phyloP scores from a whole-genome alignment of 1,284 basidiomycete genomes.

The Anthracocystis panici-leucophaei region DNA sequence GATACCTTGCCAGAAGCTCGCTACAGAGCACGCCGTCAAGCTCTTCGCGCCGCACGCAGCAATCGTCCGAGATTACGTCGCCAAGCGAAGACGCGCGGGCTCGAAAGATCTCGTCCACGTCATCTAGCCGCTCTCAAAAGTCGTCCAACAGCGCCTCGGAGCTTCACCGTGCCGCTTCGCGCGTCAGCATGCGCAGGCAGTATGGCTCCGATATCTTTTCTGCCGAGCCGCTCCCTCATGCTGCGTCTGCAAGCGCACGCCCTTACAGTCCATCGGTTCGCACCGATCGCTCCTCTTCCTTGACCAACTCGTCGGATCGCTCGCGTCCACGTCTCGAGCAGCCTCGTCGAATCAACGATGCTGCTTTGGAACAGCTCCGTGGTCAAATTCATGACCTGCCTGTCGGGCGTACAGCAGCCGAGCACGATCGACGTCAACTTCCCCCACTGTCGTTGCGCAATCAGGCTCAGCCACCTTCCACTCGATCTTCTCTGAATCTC shows the following conservation, averaged over 20 bases:
- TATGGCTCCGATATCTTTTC: slow-evolving; percentile 55
- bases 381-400: slow-evolving; percentile 32
- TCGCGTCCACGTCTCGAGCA: slow-evolving; percentile 15
- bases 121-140: slow-evolving; percentile 51
- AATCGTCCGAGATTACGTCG: slow-evolving; percentile 31
- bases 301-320: slow-evolving; percentile 32
- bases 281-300: slow-evolving; percentile 25
- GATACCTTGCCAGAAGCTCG: slow-evolving; percentile 36
- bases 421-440: slow-evolving; percentile 15
- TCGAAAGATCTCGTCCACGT: slow-evolving; percentile 55
- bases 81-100: slow-evolving; percentile 47
- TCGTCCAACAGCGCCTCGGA: slow-evolving; percentile 58
- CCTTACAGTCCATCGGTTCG: slow-evolving; percentile 23
- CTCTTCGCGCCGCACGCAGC: slow-evolving; percentile 20
- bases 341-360: slow-evolving; percentile 16
- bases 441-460: slow-evolving; percentile 14
- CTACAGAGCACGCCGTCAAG: slow-evolving; percentile 42
- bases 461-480: slow-evolving; percentile 13
- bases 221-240: slow-evolving; percentile 28
- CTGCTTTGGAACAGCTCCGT: slow-evolving; percentile 23
- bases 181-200: slow-evolving; percentile 50
- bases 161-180: slow-evolving; percentile 52
- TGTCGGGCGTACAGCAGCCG: slow-evolving; percentile 14
- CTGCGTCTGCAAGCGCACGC: slow-evolving; percentile 5
- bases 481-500: slow-evolving; percentile 33